Evolutionary conservation across 1,139 yeast species (phyloP).

Genomic region (Suhomyces atakaporum): DNA sequence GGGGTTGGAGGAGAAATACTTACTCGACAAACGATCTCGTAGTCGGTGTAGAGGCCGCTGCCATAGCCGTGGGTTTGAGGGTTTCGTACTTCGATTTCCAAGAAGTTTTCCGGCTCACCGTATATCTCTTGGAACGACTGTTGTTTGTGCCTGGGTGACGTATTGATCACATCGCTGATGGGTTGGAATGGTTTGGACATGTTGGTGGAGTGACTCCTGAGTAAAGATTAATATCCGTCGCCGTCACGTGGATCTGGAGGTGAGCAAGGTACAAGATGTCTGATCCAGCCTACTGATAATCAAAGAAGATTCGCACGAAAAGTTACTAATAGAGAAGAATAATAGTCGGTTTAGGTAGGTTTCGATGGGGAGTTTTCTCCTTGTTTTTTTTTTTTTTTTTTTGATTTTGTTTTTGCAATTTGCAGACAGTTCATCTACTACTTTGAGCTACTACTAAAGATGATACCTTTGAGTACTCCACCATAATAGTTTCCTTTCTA

Average conservation of each 20-base stretch:
- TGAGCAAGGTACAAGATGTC: too few species aligned
- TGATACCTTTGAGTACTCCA: too few species aligned
- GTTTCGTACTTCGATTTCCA: constrained; percentile 81
- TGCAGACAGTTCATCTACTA: too few species aligned
- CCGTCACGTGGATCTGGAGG: constrained; percentile 7
- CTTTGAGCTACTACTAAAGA: too few species aligned
- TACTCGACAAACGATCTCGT: constrained; percentile 80
- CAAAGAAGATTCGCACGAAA: too few species aligned
- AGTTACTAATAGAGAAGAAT: too few species aligned
- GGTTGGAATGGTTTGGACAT: constrained; percentile 50
- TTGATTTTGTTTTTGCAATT: too few species aligned
- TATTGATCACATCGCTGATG: constrained; percentile 45
- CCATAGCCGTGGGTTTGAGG: constrained; percentile 81
- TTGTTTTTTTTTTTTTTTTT: too few species aligned
- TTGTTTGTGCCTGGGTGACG: constrained; percentile 43
- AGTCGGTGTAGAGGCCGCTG: constrained; percentile 78
- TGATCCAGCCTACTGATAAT: too few species aligned
- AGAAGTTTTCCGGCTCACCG: constrained; percentile 92
- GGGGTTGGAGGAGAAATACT: constrained; percentile 16
- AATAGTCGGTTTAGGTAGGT: too few species aligned
- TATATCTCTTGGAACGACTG: constrained; percentile 82
- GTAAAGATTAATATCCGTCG: neutral
- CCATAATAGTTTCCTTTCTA: too few species aligned
- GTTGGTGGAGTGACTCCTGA: constrained; percentile 1
- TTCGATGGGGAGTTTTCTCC: too few species aligned